Evolutionary conservation across 768 basidiomycete genomes (phyloP).

Genomic region (Fomitopsis serialis): DNA sequence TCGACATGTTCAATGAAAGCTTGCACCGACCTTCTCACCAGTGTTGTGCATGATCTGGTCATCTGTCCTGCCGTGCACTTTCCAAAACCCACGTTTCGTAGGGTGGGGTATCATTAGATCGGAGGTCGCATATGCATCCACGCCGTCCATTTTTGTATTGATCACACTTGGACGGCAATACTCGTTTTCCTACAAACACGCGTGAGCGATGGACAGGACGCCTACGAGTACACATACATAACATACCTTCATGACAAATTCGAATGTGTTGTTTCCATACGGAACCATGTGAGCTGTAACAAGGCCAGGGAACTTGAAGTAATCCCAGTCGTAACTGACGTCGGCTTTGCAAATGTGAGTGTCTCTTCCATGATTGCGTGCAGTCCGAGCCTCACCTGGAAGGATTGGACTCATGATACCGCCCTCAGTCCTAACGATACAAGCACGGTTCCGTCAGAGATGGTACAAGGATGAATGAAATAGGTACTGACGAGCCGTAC

Average conservation of each 20-base stretch:
- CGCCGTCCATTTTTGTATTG: constrained; percentile 28
- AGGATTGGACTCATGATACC: background rate
- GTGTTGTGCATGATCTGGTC: constrained; percentile 41
- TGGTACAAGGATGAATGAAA: constrained; percentile 19
- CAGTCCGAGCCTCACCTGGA: background rate
- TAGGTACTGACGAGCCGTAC: constrained; percentile 14
- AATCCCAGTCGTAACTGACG: constrained; percentile 16
- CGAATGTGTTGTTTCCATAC: constrained; percentile 12
- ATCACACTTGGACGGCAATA: constrained; percentile 17
- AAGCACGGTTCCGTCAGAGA: constrained; percentile 15
- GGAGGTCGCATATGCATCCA: constrained; percentile 30
- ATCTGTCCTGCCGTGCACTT: constrained; percentile 36
- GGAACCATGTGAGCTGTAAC: constrained; percentile 7
- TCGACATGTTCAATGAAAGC: too few species aligned
- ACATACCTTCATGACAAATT: constrained; percentile 15
- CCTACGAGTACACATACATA: background rate
- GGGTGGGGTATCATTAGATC: constrained; percentile 39
- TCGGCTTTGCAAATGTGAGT: constrained; percentile 4
- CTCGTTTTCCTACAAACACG: background rate
- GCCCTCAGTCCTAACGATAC: constrained; percentile 9
- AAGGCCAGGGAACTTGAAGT: constrained; percentile 16
- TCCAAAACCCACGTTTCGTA: constrained; percentile 29
- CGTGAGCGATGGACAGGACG: background rate
- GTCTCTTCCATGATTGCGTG: too few species aligned
- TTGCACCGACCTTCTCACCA: constrained; percentile 33